These are phyloP conservation scores for Cercophora scortea DNA, from an alignment of 495 filamentous ascomycete species.

Conservation along the genomic window DNA sequence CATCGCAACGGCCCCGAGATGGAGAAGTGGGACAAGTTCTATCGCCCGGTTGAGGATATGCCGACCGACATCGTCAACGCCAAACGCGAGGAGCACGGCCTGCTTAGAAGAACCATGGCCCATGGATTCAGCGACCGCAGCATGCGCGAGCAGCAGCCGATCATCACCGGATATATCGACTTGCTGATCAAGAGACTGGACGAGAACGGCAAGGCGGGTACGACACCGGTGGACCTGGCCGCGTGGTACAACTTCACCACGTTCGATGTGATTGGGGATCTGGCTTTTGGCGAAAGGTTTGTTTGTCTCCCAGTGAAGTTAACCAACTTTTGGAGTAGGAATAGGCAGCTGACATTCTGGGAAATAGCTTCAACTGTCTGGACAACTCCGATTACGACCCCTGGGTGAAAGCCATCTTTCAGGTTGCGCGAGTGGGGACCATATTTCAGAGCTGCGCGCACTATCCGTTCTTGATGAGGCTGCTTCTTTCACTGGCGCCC, in stretches of 20 bases:
- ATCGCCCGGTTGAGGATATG: conserved; percentile 17
- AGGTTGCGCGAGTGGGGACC: conserved; percentile 26
- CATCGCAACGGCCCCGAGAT: conserved; percentile 27
- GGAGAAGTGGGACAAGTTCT: conserved; percentile 25
- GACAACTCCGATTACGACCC: conserved; percentile 40
- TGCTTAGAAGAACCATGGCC: conserved; percentile 38
- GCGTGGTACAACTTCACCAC: conserved; percentile 53
- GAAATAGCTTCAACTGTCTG: conserved; percentile 42
- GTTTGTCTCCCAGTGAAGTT: background rate
- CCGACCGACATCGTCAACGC: conserved; percentile 25
- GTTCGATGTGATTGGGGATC: conserved; percentile 55
- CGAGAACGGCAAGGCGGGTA: conserved; percentile 22
- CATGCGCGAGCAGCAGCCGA: conserved; percentile 37
- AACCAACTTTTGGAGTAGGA: no score
- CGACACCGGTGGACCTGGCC: conserved; percentile 31
- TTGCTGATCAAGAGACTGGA: conserved; percentile 36
- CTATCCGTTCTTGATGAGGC: conserved; percentile 14
- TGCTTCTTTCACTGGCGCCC: conserved; percentile 17
- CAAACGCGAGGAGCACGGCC: conserved; percentile 30
- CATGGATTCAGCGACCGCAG: conserved; percentile 47
- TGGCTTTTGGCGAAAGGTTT: conserved; percentile 47
- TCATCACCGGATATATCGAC: conserved; percentile 39
- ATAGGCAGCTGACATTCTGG: background rate
- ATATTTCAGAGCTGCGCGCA: conserved; percentile 27
- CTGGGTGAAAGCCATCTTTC: conserved; percentile 47